Evolutionary conservation across 345 rosid species (phyloP).

Genomic region (Dipteronia dyeriana): DNA sequence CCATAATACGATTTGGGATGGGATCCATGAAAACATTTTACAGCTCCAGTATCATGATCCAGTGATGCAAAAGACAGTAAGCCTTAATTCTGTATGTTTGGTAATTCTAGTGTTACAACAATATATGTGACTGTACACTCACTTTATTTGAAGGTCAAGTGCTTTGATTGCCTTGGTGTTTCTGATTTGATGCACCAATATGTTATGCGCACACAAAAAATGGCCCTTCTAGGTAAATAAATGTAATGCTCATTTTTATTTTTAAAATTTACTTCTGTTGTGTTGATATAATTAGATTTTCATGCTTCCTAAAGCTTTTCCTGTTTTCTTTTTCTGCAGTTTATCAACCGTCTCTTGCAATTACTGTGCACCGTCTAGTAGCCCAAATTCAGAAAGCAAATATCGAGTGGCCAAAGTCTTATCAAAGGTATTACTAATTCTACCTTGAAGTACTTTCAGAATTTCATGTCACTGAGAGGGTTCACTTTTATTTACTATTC

Average conservation of each 20-base stretch:
- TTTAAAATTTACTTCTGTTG: background rate
- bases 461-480: constrained; percentile 9
- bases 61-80: constrained; percentile 86
- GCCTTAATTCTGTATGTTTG: constrained; percentile 30
- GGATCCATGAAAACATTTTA: constrained; percentile 85
- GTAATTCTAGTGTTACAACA: constrained; percentile 20
- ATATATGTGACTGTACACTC: constrained; percentile 25
- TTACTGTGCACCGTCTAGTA: constrained; percentile 61
- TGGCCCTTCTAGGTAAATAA: constrained; percentile 66
- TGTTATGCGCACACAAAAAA: constrained; percentile 69
- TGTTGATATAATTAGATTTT: constrained; percentile 8
- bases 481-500: constrained; percentile 23
- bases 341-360: constrained; percentile 69
- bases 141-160: constrained; percentile 55
- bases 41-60: constrained; percentile 95
- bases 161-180: constrained; percentile 69
- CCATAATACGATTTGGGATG: constrained; percentile 81
- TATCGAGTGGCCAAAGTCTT: constrained; percentile 93
- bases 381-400: constrained; percentile 82
- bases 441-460: constrained; percentile 14
- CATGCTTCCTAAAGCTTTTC: constrained; percentile 1
- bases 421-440: constrained; percentile 57
- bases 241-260: constrained; percentile 5
- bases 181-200: constrained; percentile 75
- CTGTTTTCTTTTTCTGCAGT: constrained; percentile 42